Evolutionary conservation across 139 green algal genomes (phyloP), one percentile per base, ranked within the genome.

Genomic region (Marvania coccoides): DNA sequence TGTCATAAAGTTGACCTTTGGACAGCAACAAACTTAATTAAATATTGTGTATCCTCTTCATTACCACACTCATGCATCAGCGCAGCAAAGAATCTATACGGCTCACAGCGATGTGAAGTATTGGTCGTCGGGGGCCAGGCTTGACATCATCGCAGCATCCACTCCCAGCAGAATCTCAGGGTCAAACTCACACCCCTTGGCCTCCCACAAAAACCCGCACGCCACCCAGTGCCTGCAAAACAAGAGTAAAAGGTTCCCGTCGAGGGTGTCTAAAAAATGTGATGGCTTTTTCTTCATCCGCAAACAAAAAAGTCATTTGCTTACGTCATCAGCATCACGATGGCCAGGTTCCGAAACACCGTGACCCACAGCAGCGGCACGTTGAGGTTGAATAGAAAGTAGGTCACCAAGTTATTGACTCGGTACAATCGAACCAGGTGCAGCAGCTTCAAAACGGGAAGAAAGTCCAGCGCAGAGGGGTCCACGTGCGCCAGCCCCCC

Each of bases 141-240:
- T n/a, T n/a, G n/a, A n/a, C n/a, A n/a, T n/a, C n/a, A n/a, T n/a
- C 12, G 29, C 31, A 33, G 55, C 55, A n/a, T 62, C 55, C 31
- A 33, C 55, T 5, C 55, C 55, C 10, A 19, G 9, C 8, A 62
- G 55, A 12, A 46, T 67, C 38, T 65, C 61, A 24, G 51, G 6
- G 30, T 37, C 67, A 24, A 81, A 65, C 5, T 62, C 66, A 2
- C 63, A 61, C 54, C 71, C 57, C 5, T 61, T 40, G 10, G 72
- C 72, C 33, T 72, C 65, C 47, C 64, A 74, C 39, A 77, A 75
- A 64, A 85, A 83, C 10, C 57, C 68, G 61, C 79, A 85, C 0
- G 79, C 79, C 8, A 71, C 47, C 69, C 70, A 75, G 60, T 85
- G 79, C 0, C 40, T 58, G 5, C 63, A 36, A 53, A 74, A 77